Evolutionary conservation across 2,329 filamentous ascomycete species (phyloP).

Genomic region (Arthroderma sp.): DNA sequence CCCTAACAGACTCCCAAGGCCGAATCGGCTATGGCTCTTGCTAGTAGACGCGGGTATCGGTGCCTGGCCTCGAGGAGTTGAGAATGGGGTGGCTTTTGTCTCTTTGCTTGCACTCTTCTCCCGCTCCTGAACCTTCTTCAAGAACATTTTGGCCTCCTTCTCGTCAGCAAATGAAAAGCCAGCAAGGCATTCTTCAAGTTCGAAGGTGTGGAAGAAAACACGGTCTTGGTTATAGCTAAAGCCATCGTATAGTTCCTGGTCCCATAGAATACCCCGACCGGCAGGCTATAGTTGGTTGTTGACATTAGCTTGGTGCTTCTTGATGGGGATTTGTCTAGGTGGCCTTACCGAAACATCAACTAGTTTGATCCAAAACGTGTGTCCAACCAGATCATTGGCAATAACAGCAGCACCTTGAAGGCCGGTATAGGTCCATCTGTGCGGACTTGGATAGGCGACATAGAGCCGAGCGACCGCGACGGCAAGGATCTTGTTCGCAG

Average conservation of each 20-base stretch:
- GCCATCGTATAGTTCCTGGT: slow-evolving; percentile 92
- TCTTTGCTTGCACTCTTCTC: slow-evolving; percentile 92
- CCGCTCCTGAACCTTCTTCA: slow-evolving; percentile 92
- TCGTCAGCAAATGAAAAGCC: slow-evolving; percentile 89
- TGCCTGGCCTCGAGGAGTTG: slow-evolving; percentile 36
- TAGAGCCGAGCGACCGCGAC: slow-evolving; percentile 90
- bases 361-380: slow-evolving; percentile 95
- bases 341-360: slow-evolving; percentile 78
- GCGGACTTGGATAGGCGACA: slow-evolving; percentile 73
- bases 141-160: slow-evolving; percentile 92
- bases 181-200: slow-evolving; percentile 82
- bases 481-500: slow-evolving; percentile 92
- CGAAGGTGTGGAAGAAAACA: slow-evolving; percentile 95
- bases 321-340: too few relatives aligned
- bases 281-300: slow-evolving; percentile 41
- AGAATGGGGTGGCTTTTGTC: slow-evolving; percentile 65
- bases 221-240: slow-evolving; percentile 95
- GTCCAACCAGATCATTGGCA: slow-evolving; percentile 83
- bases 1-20: slow-evolving; percentile 37
- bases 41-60: slow-evolving; percentile 30
- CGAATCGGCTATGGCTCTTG: slow-evolving; percentile 39
- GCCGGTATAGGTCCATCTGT: slow-evolving; percentile 87
- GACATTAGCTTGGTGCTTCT: neutral
- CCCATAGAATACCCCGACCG: slow-evolving; percentile 80
- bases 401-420: slow-evolving; percentile 84